These are phyloP conservation scores for Naematelia encephala DNA, from an alignment of 768 basidiomycete genomes.

Conservation along the genomic window DNA sequence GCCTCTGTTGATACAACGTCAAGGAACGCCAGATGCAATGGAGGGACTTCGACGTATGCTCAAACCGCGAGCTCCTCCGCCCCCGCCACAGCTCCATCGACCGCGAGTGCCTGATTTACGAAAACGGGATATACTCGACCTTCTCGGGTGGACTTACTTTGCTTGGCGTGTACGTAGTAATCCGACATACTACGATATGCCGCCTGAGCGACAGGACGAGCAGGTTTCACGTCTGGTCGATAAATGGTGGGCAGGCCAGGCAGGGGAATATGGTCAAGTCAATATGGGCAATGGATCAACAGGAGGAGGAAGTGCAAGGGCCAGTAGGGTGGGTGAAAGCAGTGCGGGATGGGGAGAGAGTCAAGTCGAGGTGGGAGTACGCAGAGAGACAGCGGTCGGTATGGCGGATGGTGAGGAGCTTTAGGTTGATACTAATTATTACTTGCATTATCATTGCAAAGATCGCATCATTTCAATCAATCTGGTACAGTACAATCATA, in stretches of 20 bases:
- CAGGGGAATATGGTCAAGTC: not conserved
- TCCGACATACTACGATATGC: conserved; percentile 76
- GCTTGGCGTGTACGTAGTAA: conserved; percentile 68
- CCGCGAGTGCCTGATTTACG: conserved; percentile 52
- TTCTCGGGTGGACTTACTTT: conserved; percentile 77
- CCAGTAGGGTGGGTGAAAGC: not conserved
- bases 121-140: conserved; percentile 71
- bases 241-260: conserved; percentile 22
- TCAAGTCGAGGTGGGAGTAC: not conserved
- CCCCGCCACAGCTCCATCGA: conserved; percentile 16
- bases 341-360: not conserved
- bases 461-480: no score
- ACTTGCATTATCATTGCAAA: no score
- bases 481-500: not conserved
- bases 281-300: not conserved
- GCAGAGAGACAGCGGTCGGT: not conserved
- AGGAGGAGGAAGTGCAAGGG: not conserved
- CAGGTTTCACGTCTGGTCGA: conserved; percentile 72
- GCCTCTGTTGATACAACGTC: conserved; percentile 18
- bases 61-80: conserved; percentile 18
- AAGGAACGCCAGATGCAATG: conserved; percentile 52
- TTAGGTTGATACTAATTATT: no score
- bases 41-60: conserved; percentile 24
- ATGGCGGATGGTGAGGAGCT: not conserved
- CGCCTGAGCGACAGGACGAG: conserved; percentile 54